phyloP scores from a whole-genome alignment of 805 yeast species.

The Barnettozyma vustinii region DNA sequence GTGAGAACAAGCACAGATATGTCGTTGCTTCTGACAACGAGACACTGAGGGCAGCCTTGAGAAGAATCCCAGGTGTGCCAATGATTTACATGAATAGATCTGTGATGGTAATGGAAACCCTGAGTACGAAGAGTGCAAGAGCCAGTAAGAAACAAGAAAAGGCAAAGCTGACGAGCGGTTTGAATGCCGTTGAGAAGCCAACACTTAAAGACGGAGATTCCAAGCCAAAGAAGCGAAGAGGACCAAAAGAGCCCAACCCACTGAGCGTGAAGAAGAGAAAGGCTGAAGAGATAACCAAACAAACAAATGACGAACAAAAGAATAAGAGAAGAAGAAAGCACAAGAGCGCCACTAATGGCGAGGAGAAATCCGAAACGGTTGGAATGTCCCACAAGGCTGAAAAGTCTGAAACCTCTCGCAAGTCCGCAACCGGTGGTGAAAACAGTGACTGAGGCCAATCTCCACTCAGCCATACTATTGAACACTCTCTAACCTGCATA shows the following conservation, averaged over 20 bases:
- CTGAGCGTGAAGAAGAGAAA: slow-evolving; percentile 79
- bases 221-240: slow-evolving; percentile 45
- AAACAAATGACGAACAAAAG: slow-evolving; percentile 6
- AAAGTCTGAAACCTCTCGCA: background rate
- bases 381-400: background rate
- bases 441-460: background rate
- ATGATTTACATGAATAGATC: slow-evolving; percentile 80
- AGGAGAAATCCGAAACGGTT: slow-evolving; percentile 4
- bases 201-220: slow-evolving; percentile 20
- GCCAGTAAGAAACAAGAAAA: slow-evolving; percentile 50
- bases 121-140: slow-evolving; percentile 62
- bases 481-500: background rate
- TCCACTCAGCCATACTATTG: background rate
- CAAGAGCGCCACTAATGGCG: slow-evolving; percentile 10
- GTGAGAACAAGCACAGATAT: slow-evolving; percentile 85
- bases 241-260: slow-evolving; percentile 86
- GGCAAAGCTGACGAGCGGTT: slow-evolving; percentile 68
- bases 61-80: slow-evolving; percentile 87
- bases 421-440: background rate
- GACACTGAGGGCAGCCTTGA: slow-evolving; percentile 53
- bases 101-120: slow-evolving; percentile 94
- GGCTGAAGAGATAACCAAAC: slow-evolving; percentile 21
- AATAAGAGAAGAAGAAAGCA: slow-evolving; percentile 21
- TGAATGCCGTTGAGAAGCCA: slow-evolving; percentile 60
- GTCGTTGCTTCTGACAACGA: slow-evolving; percentile 81